These are phyloP conservation scores for Saccharomycopsis sp. DNA, from an alignment of 805 yeast genomes.

Conservation along the genomic window DNA sequence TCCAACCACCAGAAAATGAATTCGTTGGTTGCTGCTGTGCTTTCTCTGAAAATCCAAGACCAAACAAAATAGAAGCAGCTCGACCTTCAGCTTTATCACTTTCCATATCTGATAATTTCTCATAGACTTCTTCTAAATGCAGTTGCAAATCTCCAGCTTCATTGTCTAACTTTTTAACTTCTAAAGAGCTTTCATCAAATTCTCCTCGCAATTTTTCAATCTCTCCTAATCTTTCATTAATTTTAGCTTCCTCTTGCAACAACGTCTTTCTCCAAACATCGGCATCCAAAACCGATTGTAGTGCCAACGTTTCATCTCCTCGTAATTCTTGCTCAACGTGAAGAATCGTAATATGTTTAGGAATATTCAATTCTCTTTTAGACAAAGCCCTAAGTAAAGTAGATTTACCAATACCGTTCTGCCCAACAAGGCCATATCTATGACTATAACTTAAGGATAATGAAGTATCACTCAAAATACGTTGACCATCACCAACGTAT, in stretches of 20 bases:
- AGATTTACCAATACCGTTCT: constrained; percentile 99
- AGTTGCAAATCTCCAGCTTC: constrained; percentile 83
- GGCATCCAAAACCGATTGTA: constrained; percentile 96
- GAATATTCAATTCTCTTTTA: constrained; percentile 87
- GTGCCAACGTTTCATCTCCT: constrained; percentile 87
- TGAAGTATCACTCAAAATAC: constrained; percentile 84
- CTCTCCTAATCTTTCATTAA: constrained; percentile 66
- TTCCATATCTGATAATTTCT: constrained; percentile 86
- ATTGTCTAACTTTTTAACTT: constrained; percentile 72
- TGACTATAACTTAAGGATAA: constrained; percentile 86
- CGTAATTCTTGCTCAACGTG: constrained; percentile 96
- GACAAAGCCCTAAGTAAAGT: constrained; percentile 86
- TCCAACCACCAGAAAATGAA: constrained; percentile 99
- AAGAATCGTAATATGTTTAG: constrained; percentile 89
- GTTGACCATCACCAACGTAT: constrained; percentile 91
- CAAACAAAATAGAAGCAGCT: constrained; percentile 89
- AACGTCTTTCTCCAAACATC: constrained; percentile 98
- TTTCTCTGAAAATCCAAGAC: constrained; percentile 88
- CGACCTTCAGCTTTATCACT: constrained; percentile 95
- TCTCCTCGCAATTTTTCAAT: constrained; percentile 63
- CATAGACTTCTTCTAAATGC: constrained; percentile 71
- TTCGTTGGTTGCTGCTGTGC: constrained; percentile 81
- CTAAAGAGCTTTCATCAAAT: constrained; percentile 70
- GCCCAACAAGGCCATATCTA: constrained; percentile 96
- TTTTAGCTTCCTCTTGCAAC: constrained; percentile 65